Conservation (phyloP, 148 eudicot genomes). For the Vaccinium corymbosum region DNA sequence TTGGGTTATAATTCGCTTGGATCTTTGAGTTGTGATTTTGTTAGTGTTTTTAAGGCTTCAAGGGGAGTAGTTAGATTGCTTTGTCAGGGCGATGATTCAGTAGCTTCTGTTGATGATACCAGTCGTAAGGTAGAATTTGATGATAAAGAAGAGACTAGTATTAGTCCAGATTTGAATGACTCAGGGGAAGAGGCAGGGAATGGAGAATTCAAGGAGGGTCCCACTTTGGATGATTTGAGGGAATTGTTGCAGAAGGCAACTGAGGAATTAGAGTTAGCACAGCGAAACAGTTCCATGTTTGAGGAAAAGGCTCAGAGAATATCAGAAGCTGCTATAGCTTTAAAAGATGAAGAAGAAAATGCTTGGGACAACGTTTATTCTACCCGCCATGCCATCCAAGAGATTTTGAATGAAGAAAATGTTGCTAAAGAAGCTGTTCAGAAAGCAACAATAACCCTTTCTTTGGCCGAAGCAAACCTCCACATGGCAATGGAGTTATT, state of each 20-base stretch:
- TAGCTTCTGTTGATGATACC: slow-evolving; percentile 57
- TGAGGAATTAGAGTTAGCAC: slow-evolving; percentile 79
- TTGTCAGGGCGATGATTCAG: slow-evolving; percentile 72
- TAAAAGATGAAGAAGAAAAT: slow-evolving; percentile 72
- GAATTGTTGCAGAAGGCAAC: slow-evolving; percentile 61
- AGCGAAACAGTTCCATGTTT: slow-evolving; percentile 69
- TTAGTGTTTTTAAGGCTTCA: slow-evolving; percentile 18
- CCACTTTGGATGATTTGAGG: slow-evolving; percentile 57
- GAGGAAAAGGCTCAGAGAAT: slow-evolving; percentile 89
- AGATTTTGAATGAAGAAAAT: slow-evolving; percentile 57
- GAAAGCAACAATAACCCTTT: slow-evolving; percentile 74
- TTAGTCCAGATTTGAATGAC: slow-evolving; percentile 28
- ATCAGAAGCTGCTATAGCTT: slow-evolving; percentile 79
- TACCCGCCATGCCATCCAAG: slow-evolving; percentile 46
- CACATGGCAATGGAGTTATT: slow-evolving; percentile 62
- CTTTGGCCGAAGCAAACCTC: slow-evolving; percentile 82
- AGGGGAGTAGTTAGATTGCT: slow-evolving; percentile 27
- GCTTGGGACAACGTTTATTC: slow-evolving; percentile 61
- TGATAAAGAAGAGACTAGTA: slow-evolving; percentile 34
- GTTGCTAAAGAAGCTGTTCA: slow-evolving; percentile 71
- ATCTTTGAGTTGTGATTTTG: slow-evolving; percentile 21
- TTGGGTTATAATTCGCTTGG: slow-evolving; percentile 24
- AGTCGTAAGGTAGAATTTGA: slow-evolving; percentile 41
- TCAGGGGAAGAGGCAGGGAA: slow-evolving; percentile 40
- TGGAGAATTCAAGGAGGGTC: slow-evolving; percentile 40